Evolutionary conservation across 352 stramenopile genomes (phyloP), one percentile per base, ranked within the genome.

Genomic region (Aphanomyces astaci): DNA sequence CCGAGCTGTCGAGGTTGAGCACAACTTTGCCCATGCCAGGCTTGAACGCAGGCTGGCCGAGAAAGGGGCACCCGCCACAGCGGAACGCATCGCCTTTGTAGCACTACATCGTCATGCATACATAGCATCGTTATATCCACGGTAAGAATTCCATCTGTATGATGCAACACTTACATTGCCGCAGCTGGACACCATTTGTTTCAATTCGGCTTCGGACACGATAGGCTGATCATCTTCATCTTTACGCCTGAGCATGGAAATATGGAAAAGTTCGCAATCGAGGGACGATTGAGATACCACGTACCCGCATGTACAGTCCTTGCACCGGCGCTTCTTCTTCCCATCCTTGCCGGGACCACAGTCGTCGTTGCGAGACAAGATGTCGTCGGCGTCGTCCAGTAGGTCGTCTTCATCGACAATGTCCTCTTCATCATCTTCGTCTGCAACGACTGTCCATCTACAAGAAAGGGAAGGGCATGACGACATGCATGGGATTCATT

Each of bases 61-160:
- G 77, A 80, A 98, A 98, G 30, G 96, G 96, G 78, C 96, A 99
- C 62, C 81, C 89, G 9, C 92, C 95, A 74, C 96, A 99, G 45
- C 96, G 92, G 80, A 98, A 99, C 27, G 96, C 96, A 76, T 99
- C 96, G 54, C 96, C 96, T 76, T 98, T 97, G 74, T 76, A 94
- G 77, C 96, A 99, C 86, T 98, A 91, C 10, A n/a, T 15, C 36
- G 15, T 43, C 36, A 43, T 15, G 82, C 82, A 73, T 43, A n/a
- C n/a, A n/a, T n/a, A n/a, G n/a, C n/a, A n/a, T n/a, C n/a, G n/a
- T n/a, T n/a, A n/a, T n/a, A n/a, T n/a, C n/a, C n/a, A n/a, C n/a
- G n/a, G n/a, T n/a, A n/a, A n/a, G n/a, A n/a, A n/a, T n/a, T n/a
- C n/a, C n/a, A n/a, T n/a, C n/a, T n/a, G n/a, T n/a, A n/a, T n/a